Percentiles rank a stretch among this genome's conserved stretches.
Conservation (phyloP, 345 rosid species). For the Bretschneidera sinensis region DNA sequence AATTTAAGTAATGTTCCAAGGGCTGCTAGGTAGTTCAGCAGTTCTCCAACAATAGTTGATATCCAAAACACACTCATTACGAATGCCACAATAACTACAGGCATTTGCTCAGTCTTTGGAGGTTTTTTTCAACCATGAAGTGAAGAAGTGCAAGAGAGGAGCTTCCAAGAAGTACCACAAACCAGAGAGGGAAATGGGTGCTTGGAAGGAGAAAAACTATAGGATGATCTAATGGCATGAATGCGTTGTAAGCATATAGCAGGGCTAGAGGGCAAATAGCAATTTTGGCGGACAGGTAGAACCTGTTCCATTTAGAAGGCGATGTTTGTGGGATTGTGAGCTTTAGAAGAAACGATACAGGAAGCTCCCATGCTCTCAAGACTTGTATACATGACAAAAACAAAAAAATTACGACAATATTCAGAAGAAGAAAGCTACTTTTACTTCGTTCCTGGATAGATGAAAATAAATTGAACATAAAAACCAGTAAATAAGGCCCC, state of each 20-base stretch:
- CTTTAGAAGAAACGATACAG: conserved; percentile 57
- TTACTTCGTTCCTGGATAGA: background rate
- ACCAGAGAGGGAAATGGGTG: conserved; percentile 78
- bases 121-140: conserved; percentile 70
- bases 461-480: no score
- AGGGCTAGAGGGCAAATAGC: conserved; percentile 76
- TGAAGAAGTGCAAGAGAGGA: conserved; percentile 70
- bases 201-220: conserved; percentile 70
- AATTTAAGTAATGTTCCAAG: conserved; percentile 69
- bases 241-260: conserved; percentile 70
- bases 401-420: background rate
- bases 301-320: conserved; percentile 77
- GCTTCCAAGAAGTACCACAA: conserved; percentile 59
- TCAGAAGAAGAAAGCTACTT: background rate
- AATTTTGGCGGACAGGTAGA: conserved; percentile 69
- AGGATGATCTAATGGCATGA: conserved; percentile 75
- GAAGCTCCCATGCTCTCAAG: conserved; percentile 67
- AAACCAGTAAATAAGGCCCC: background rate
- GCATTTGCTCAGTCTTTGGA: conserved; percentile 77
- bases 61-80: conserved; percentile 96
- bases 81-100: conserved; percentile 60
- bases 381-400: conserved; percentile 44
- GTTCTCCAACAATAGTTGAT: conserved; percentile 90
- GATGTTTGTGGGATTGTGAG: conserved; percentile 80
- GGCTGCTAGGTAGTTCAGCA: conserved; percentile 79